phyloP scores from a whole-genome alignment of 2,329 filamentous ascomycete species.

The Xylaria sp. region DNA sequence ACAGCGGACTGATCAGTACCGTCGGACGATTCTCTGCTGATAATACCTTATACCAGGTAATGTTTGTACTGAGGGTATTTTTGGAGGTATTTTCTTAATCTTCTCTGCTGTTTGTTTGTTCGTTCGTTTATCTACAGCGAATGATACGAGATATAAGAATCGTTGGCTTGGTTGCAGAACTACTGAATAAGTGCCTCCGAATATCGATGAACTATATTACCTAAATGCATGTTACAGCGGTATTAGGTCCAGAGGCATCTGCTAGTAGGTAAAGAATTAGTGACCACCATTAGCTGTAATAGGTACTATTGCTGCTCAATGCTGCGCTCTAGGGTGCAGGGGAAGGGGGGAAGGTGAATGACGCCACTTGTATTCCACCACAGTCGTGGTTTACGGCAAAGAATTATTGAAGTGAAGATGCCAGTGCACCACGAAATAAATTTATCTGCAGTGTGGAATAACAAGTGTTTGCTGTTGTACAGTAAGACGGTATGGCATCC shows the following conservation, averaged over 20 bases:
- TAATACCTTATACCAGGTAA: constrained; percentile 5
- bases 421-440: background rate
- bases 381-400: background rate
- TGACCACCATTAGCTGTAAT: background rate
- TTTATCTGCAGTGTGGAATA: constrained; percentile 1
- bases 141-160: background rate
- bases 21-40: constrained; percentile 35
- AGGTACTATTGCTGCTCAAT: background rate
- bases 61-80: background rate
- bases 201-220: background rate
- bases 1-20: background rate
- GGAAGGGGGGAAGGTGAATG: background rate
- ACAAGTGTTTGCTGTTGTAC: constrained; percentile 14
- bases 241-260: background rate
- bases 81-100: background rate
- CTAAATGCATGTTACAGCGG: background rate
- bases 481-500: constrained; percentile 10
- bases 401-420: background rate
- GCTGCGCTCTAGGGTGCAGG: background rate
- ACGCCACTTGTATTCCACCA: background rate
- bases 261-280: background rate
- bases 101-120: background rate
- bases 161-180: background rate
- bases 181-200: no score
- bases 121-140: background rate